Base-by-base conservation (phyloP, 108 stramenopile species). In the Mediolabrus comicus region DNA sequence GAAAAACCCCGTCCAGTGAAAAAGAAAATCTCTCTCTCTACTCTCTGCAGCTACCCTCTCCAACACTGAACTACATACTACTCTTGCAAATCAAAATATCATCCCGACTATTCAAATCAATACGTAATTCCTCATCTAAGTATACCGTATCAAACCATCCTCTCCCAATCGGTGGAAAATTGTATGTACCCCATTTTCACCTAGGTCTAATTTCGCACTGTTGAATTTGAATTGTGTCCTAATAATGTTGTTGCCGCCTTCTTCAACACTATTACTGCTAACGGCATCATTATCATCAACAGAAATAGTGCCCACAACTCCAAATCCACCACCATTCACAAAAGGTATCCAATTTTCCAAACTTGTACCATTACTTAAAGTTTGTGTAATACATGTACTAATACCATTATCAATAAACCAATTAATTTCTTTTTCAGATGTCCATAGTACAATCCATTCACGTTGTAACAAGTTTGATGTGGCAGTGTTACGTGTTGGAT, bases 141-240 rank as follows among this genome's bases (percentile, higher is more conserved):
- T 87, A 87, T 19, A 87, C 35, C 0, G 86, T 84, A 59, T 87
- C 86, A 62, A 84, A 87, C 86, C 86, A 87, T 30, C 86, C 86
- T 53, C 77, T 38, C n/a, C 86, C 86, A 0, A 87, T 49, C 4
- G 86, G 86, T 32, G 83, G 86, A 33, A 87, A 41, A 17, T 70
- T 69, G 57, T 71, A 84, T 8, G 27, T 32, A 0, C 74, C 78
- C 81, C 75, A 83, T 55, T 61, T 59, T 7, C n/a, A n/a, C 82
- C 86, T 24, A 87, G 56, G 60, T 84, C 79, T 32, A 87, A 55
- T 36, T 71, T 77, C 7, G 86, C 86, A 19, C 33, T 63, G 9
- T 27, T 39, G 54, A 87, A 87, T 56, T 67, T 59, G 66, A 87
- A 87, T 31, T 83, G 33, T 22, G 86, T 84, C 28, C 86, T 58